Evolutionary conservation across 1,284 basidiomycete genomes (phyloP), one percentile per base, ranked within the genome.

Genomic region (Ganoderma lingzhi): DNA sequence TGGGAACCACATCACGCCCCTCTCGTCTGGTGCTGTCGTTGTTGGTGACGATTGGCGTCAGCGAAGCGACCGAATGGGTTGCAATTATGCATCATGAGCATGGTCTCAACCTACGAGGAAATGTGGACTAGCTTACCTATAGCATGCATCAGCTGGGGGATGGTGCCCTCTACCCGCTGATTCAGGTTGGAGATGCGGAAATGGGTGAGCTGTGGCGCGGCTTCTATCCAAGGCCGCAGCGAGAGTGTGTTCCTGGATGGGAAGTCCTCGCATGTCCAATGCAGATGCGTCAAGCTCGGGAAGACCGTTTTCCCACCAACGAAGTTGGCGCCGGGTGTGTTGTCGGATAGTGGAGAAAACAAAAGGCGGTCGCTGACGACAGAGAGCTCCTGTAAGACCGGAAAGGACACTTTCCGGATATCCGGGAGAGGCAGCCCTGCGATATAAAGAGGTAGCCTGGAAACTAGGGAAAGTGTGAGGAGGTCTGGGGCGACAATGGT

Each of bases 401-500:
- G 48, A 51, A 51, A 51, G 48, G 10, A 51, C 9, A 51, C n/a
- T 12, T 19, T 51, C 23, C 48, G 48, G 12, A 51, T 51, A 51
- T 51, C 48, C 48, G 48, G 48, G 48, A 51, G 48, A 4, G 48
- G 23, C 12, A 51, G 48, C 10, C 48, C 48, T 51, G n/a, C n/a
- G 23, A 28, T 23, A 51, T 51, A 51, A 12, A 51, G 23, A 17
- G 48, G 48, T 9, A 51, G 10, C 8, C 19, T 51, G n/a, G n/a
- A 23, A 28, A 68, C 37, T 37, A 71, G 51, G 48, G 51, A 63
- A 37, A 70, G 63, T 19, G 65, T 68, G 62, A 51, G 41, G 63
- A 66, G 63, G 64, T 69, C 68, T 3, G 62, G 62, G 19, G 64
- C 68, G 68, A 66, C 53, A 45, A 61, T 62, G 2, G 63, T 28